Percentiles rank a stretch among this genome's conserved stretches.
Evolutionary conservation across 2,329 filamentous ascomycete species (phyloP).

Genomic region (Beauveria pseudobassiana): DNA sequence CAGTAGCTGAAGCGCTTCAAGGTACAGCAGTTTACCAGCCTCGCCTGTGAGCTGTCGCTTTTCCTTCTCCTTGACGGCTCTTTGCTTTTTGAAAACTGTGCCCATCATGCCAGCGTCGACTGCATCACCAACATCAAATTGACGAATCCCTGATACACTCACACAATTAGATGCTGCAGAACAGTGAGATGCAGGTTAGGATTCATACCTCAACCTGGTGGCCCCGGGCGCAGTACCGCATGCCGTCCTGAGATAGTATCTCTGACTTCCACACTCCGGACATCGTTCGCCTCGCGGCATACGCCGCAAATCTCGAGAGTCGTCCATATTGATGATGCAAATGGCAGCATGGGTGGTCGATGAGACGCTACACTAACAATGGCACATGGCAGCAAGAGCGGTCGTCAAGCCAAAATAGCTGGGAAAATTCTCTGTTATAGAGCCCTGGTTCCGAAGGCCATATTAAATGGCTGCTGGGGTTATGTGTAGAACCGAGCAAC

Average conservation of each 20-base stretch:
- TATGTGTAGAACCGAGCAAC: neutral
- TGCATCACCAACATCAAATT: constrained; percentile 56
- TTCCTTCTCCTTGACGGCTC: constrained; percentile 46
- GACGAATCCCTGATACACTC: constrained; percentile 39
- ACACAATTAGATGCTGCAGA: constrained; percentile 6
- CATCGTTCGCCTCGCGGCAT: constrained; percentile 48
- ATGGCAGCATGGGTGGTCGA: neutral
- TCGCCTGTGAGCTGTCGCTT: constrained; percentile 54
- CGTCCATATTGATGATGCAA: constrained; percentile 26
- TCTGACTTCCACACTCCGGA: constrained; percentile 60
- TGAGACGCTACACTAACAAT: neutral
- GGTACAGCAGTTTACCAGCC: constrained; percentile 67
- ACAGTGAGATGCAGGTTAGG: neutral
- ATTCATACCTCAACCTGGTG: constrained; percentile 64
- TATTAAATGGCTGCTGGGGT: neutral
- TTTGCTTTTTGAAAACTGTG: constrained; percentile 46
- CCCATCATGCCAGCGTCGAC: constrained; percentile 61
- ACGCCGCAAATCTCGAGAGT: constrained; percentile 36
- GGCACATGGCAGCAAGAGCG: neutral
- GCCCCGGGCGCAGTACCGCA: constrained; percentile 71
- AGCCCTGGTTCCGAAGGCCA: neutral
- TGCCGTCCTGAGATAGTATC: constrained; percentile 70
- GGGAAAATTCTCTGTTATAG: too few relatives aligned
- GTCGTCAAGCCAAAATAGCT: neutral
- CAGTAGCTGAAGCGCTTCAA: constrained; percentile 78